These are phyloP conservation scores for Aulographum hederae DNA, from an alignment of 2,329 filamentous ascomycete genomes.

Conservation along the genomic window DNA sequence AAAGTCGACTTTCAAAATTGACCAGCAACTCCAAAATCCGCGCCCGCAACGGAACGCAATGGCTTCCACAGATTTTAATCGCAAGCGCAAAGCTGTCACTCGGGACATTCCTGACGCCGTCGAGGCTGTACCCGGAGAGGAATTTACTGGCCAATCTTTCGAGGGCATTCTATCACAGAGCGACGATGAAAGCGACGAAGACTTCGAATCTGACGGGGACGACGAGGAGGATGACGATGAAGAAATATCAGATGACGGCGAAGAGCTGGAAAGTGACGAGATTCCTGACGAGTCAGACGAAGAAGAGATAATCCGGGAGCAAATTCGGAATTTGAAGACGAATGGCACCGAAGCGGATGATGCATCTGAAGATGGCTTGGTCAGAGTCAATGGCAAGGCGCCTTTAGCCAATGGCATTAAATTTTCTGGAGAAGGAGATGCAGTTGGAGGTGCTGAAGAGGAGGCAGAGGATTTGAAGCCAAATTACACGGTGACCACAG, in stretches of 20 bases:
- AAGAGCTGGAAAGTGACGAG: constrained; percentile 21
- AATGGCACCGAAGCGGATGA: constrained; percentile 7
- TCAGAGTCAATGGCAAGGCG: neutral
- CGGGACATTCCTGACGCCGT: constrained; percentile 1
- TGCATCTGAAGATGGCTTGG: constrained; percentile 1
- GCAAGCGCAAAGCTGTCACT: constrained; percentile 1
- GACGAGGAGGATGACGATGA: constrained; percentile 17
- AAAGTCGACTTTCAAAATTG: no score
- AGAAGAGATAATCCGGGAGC: constrained; percentile 14
- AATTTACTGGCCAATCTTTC: constrained; percentile 6
- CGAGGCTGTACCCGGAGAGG: constrained; percentile 1
- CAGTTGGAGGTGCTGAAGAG: neutral
- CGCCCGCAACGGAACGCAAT: neutral
- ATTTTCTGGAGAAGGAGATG: constrained; percentile 1
- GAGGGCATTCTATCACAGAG: constrained; percentile 24
- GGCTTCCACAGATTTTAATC: neutral
- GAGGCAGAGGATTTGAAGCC: constrained; percentile 12
- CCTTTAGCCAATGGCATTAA: neutral
- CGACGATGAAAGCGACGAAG: constrained; percentile 21
- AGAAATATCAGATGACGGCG: constrained; percentile 13
- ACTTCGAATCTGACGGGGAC: constrained; percentile 12
- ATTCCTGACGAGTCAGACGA: constrained; percentile 18
- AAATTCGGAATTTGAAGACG: constrained; percentile 4
- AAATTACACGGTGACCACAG: constrained; percentile 47
- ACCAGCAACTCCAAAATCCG: no score